Percentiles rank a stretch among this genome's conserved stretches.
Evolutionary conservation across 106 monocot species (phyloP).

Genomic region (Allium cepa): DNA sequence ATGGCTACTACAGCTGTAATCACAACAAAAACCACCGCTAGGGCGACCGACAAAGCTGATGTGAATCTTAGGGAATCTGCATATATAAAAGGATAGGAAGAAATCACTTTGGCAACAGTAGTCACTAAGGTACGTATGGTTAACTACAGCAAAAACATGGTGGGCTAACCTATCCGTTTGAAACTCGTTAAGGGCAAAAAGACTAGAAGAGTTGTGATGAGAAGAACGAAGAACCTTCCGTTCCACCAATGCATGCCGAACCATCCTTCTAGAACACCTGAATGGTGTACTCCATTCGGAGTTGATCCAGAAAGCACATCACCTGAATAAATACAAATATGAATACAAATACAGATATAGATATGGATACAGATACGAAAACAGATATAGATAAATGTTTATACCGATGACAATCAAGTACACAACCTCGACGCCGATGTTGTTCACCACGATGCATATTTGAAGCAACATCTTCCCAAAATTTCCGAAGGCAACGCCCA

Average conservation of each 20-base stretch:
- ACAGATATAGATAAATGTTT: background rate
- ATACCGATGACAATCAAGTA: constrained; percentile 98
- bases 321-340: constrained; percentile 28
- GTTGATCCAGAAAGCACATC: constrained; percentile 92
- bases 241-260: constrained; percentile 95
- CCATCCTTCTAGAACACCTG: constrained; percentile 87
- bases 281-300: constrained; percentile 61
- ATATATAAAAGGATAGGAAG: too few species aligned
- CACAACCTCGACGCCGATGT: constrained; percentile 68
- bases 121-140: background rate
- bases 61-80: constrained; percentile 62
- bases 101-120: background rate
- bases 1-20: constrained; percentile 53
- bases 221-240: constrained; percentile 55
- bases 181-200: constrained; percentile 63
- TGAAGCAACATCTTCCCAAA: constrained; percentile 65
- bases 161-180: constrained; percentile 47
- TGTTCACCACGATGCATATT: constrained; percentile 74
- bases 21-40: constrained; percentile 54
- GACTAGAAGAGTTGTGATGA: constrained; percentile 40
- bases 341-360: background rate
- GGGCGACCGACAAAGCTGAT: constrained; percentile 59
- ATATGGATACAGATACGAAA: background rate
- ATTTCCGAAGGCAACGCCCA: constrained; percentile 79
- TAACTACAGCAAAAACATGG: too few species aligned